Evolutionary conservation across 2,329 filamentous ascomycete species (phyloP).

Genomic region (Esteya vermicola): DNA sequence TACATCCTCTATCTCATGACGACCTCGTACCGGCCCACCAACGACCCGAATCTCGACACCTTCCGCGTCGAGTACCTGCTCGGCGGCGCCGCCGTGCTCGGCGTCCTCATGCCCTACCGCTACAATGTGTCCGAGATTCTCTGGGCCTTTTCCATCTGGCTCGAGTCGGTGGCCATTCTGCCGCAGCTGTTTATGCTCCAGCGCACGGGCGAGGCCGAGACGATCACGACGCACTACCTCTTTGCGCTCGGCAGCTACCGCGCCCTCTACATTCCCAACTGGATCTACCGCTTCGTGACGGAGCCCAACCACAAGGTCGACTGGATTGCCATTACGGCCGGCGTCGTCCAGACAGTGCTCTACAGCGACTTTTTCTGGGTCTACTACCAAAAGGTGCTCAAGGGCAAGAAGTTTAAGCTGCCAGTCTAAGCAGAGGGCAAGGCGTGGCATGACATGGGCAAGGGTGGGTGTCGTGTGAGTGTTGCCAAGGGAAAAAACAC

Average conservation of each 20-base stretch:
- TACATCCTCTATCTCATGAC: constrained; percentile 99
- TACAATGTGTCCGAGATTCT: constrained; percentile 77
- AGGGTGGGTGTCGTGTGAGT: neutral
- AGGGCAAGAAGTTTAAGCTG: constrained; percentile 78
- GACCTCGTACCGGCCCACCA: constrained; percentile 91
- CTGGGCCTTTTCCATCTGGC: constrained; percentile 97
- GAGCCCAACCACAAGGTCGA: constrained; percentile 63
- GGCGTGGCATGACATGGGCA: neutral
- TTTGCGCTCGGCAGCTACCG: constrained; percentile 87
- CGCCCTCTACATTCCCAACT: constrained; percentile 95
- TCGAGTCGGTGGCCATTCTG: constrained; percentile 90
- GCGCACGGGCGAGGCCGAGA: constrained; percentile 92
- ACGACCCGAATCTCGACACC: constrained; percentile 92
- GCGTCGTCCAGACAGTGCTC: constrained; percentile 81
- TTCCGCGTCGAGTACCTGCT: constrained; percentile 95
- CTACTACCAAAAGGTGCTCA: constrained; percentile 92
- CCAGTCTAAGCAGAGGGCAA: constrained; percentile 44
- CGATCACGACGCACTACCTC: constrained; percentile 97
- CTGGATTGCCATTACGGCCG: constrained; percentile 76
- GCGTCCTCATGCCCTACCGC: constrained; percentile 69
- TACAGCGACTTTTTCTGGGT: constrained; percentile 99
- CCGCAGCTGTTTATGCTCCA: constrained; percentile 98
- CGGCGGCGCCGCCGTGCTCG: constrained; percentile 63
- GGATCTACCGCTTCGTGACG: constrained; percentile 79
- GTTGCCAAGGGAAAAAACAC: neutral